Base-by-base conservation (phyloP, 768 basidiomycete species). In the Mycena venus region DNA sequence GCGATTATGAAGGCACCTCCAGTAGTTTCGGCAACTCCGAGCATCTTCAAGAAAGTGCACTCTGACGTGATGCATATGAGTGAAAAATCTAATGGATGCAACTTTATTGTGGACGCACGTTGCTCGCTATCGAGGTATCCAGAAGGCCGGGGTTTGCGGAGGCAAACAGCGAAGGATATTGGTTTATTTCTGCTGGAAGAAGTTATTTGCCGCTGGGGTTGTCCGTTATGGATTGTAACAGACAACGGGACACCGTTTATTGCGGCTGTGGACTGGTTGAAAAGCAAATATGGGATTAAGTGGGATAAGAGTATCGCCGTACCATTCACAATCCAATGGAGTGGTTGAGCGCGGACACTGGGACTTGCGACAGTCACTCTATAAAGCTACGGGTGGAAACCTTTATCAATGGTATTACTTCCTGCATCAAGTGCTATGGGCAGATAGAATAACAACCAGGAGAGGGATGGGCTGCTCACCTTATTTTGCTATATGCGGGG, bases 301-400 rank as follows among this genome's bases (percentile, higher is more conserved):
- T n/a, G 85, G 87, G 44, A 88, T 89, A 17, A 70, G 78, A 0
- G 87, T 89, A 3, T 85, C 83, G 0, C 78, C 82, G 0, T 89
- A 88, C 76, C 88, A 88, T 68, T 87, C 83, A 0, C 80, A 77
- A 2, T 84, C 86, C 0, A 88, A 89, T n/a, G 81, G 88, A 0
- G 68, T n/a, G n/a, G n/a, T n/a, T n/a, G n/a, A n/a, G n/a, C n/a
- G n/a, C n/a, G n/a, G n/a, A n/a, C n/a, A n/a, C n/a, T n/a, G n/a
- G n/a, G n/a, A n/a, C n/a, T n/a, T n/a, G n/a, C n/a, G n/a, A n/a
- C n/a, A n/a, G n/a, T n/a, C n/a, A n/a, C n/a, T n/a, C n/a, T n/a
- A n/a, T n/a, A n/a, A n/a, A n/a, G n/a, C n/a, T n/a, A n/a, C n/a
- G n/a, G n/a, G n/a, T n/a, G n/a, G n/a, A n/a, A n/a, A n/a, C n/a